Evolutionary conservation across 75 land plant species (phyloP).

Genomic region (Selaginella tamariscina): DNA sequence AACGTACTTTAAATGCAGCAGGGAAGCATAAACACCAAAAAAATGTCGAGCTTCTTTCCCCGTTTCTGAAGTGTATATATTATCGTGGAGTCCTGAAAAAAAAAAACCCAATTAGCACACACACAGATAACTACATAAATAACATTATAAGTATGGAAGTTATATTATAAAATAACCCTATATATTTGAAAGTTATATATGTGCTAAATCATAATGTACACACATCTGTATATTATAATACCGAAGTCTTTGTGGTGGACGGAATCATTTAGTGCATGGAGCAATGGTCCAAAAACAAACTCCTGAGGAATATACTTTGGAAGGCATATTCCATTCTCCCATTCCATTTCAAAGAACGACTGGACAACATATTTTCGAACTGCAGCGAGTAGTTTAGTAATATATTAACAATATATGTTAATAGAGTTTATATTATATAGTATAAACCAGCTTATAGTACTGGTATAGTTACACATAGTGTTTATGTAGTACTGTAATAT

Average conservation of each 20-base stretch:
- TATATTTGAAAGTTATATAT: neutral
- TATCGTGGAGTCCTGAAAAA: no score
- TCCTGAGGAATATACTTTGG: slow-evolving; percentile 39
- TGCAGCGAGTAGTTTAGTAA: slow-evolving; percentile 26
- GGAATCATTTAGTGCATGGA: slow-evolving; percentile 70
- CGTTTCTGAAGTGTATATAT: no score
- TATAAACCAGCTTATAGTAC: neutral
- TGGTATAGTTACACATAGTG: no score
- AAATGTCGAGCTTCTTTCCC: slow-evolving; percentile 50
- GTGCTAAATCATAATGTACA: slow-evolving; percentile 11
- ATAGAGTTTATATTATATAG: no score
- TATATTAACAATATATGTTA: neutral
- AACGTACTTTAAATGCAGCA: slow-evolving; percentile 31
- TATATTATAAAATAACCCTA: neutral
- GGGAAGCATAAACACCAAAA: slow-evolving; percentile 26
- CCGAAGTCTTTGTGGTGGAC: slow-evolving; percentile 91
- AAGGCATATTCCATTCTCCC: slow-evolving; percentile 32
- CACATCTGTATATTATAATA: slow-evolving; percentile 15
- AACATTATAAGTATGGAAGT: slow-evolving; percentile 49
- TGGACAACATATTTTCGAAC: slow-evolving; percentile 80
- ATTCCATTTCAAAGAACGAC: slow-evolving; percentile 66
- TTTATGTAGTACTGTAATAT: no score
- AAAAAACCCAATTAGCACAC: no score
- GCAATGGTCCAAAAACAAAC: slow-evolving; percentile 66
- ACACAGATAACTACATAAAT: no score